Percentiles rank a stretch among this genome's conserved stretches.
These are phyloP conservation scores for Globisporangium rhizosaccharum DNA, from an alignment of 352 stramenopile genomes.

Conservation along the genomic window DNA sequence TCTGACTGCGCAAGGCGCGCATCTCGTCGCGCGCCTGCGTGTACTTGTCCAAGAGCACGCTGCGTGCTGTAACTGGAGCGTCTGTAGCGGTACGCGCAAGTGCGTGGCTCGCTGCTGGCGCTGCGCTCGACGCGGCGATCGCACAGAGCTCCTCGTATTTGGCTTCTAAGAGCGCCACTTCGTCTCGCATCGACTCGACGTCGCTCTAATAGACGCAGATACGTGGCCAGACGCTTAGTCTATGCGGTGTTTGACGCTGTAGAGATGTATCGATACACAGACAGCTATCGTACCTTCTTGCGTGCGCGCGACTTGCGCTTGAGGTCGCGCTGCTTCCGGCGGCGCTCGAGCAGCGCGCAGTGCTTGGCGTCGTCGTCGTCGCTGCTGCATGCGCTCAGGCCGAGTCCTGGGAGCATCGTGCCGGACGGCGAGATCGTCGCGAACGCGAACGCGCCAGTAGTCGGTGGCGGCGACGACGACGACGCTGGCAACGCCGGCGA, in stretches of 20 bases:
- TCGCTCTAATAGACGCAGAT: constrained; percentile 19
- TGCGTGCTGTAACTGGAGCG: neutral
- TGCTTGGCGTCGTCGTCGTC: neutral
- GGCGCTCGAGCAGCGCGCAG: constrained; percentile 11
- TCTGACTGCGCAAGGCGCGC: constrained; percentile 24
- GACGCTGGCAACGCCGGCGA: neutral
- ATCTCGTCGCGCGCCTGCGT: constrained; percentile 24
- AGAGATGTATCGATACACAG: neutral
- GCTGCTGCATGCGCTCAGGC: neutral
- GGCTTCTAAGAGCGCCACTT: constrained; percentile 27
- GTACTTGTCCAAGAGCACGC: constrained; percentile 25
- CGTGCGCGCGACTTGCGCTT: constrained; percentile 16
- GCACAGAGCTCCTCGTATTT: constrained; percentile 22
- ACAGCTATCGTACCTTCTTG: constrained; percentile 8
- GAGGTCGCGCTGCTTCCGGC: constrained; percentile 16
- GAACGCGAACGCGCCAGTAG: constrained; percentile 5
- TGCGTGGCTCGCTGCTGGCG: constrained; percentile 1
- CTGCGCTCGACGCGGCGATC: constrained; percentile 7
- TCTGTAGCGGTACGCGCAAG: too few relatives aligned
- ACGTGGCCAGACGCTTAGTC: neutral
- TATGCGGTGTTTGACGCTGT: neutral
- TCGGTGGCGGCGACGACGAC: neutral
- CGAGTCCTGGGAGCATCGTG: neutral
- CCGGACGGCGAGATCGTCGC: constrained; percentile 9
- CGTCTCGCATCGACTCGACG: constrained; percentile 34